These are phyloP conservation scores for Hypoxylon trugodes DNA, from an alignment of 495 filamentous ascomycete species.

Conservation along the genomic window DNA sequence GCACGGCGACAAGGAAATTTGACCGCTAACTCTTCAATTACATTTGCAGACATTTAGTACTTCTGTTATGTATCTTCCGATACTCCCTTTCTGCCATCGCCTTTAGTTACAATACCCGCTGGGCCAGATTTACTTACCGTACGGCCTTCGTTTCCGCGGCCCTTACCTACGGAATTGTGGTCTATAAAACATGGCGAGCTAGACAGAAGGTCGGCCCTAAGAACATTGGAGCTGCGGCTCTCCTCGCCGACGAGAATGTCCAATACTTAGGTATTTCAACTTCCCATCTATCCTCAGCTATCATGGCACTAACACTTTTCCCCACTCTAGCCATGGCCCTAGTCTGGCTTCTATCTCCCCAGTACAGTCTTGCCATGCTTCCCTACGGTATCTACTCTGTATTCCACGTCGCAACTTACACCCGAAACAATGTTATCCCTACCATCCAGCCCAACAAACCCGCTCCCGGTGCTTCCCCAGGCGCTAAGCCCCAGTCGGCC, in stretches of 20 bases:
- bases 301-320: slow-evolving; percentile 10
- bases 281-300: not conserved
- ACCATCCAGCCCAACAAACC: slow-evolving; percentile 62
- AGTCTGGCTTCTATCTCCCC: slow-evolving; percentile 91
- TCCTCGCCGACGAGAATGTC: slow-evolving; percentile 91
- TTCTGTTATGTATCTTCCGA: slow-evolving; percentile 81
- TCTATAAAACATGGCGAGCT: slow-evolving; percentile 96
- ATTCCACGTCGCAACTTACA: slow-evolving; percentile 94
- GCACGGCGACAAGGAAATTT: slow-evolving; percentile 4
- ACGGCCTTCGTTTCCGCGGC: slow-evolving; percentile 87
- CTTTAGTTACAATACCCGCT: slow-evolving; percentile 78
- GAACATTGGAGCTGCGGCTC: slow-evolving; percentile 64
- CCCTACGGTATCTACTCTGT: slow-evolving; percentile 97
- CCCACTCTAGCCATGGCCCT: slow-evolving; percentile 80
- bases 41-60: slow-evolving; percentile 73
- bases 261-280: slow-evolving; percentile 91
- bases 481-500: slow-evolving; percentile 67
- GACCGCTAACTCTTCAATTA: slow-evolving; percentile 16
- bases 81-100: slow-evolving; percentile 84
- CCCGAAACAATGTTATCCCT: slow-evolving; percentile 74
- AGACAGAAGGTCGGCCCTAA: slow-evolving; percentile 71
- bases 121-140: slow-evolving; percentile 85
- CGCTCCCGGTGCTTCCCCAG: slow-evolving; percentile 63
- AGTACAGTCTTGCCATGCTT: slow-evolving; percentile 87
- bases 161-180: slow-evolving; percentile 95